Evolutionary conservation across 257 asterid species (phyloP).

Genomic region (Solanum arcanum): DNA sequence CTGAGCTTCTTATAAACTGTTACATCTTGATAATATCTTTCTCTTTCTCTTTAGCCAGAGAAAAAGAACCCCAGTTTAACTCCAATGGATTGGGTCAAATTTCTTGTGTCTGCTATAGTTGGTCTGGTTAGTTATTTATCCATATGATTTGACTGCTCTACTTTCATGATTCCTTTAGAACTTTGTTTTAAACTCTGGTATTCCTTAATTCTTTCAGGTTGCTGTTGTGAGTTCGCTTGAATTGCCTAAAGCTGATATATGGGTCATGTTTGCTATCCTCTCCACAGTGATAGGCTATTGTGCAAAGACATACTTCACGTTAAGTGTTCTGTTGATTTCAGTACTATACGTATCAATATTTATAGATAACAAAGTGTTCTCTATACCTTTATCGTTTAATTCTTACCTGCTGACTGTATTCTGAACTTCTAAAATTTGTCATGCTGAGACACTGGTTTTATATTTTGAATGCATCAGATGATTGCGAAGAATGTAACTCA

Average conservation of each 20-base stretch:
- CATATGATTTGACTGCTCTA: background rate
- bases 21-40: background rate
- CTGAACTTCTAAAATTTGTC: background rate
- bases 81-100: slow-evolving; percentile 98
- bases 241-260: slow-evolving; percentile 92
- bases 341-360: background rate
- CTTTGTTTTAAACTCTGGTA: background rate
- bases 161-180: background rate
- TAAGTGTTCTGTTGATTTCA: slow-evolving; percentile 15
- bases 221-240: slow-evolving; percentile 95
- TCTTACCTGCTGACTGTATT: background rate
- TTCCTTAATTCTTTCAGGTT: slow-evolving; percentile 45
- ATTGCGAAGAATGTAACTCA: background rate
- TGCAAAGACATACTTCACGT: slow-evolving; percentile 98
- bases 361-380: background rate
- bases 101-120: slow-evolving; percentile 74
- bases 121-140: slow-evolving; percentile 74
- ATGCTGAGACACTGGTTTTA: background rate
- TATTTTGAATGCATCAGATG: background rate
- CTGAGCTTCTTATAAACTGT: background rate
- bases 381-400: background rate
- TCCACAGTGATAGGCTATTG: slow-evolving; percentile 94
- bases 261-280: slow-evolving; percentile 89
- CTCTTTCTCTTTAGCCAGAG: slow-evolving; percentile 65
- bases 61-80: slow-evolving; percentile 90